phyloP scores from a whole-genome alignment of 768 basidiomycete genomes.

The Russula brevipes region DNA sequence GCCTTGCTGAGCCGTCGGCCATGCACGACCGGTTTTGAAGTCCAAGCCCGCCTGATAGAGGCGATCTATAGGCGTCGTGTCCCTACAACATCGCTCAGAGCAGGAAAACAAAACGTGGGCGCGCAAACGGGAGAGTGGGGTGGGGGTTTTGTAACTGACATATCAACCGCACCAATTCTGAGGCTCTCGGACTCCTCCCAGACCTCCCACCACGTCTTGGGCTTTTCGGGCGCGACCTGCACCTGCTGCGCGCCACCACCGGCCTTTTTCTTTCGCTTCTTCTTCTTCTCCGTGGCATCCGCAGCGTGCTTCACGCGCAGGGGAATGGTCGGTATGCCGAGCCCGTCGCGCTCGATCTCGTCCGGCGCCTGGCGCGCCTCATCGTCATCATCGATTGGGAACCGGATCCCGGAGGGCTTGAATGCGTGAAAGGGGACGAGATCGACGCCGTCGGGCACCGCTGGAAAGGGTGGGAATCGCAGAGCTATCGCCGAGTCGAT shows the following conservation, averaged over 20 bases:
- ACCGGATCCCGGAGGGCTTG: conserved; percentile 52
- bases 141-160: conserved; percentile 27
- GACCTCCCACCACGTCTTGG: conserved; percentile 58
- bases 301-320: conserved; percentile 48
- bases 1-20: conserved; percentile 32
- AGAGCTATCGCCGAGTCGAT: conserved; percentile 16
- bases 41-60: conserved; percentile 55
- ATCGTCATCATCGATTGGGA: conserved; percentile 37
- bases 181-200: conserved; percentile 61
- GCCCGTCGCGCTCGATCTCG: conserved; percentile 55
- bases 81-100: conserved; percentile 32
- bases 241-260: conserved; percentile 29
- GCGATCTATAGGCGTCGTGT: conserved; percentile 45
- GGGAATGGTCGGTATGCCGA: conserved; percentile 61
- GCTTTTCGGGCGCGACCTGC: conserved; percentile 27
- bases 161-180: conserved; percentile 39
- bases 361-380: conserved; percentile 19
- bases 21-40: conserved; percentile 43
- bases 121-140: conserved; percentile 28
- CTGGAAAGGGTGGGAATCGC: conserved; percentile 48
- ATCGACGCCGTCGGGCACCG: conserved; percentile 39
- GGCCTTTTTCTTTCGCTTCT: conserved; percentile 46
- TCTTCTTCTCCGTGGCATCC: conserved; percentile 53
- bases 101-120: background rate
- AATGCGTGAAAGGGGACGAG: conserved; percentile 56